Base-by-base conservation (phyloP, 202 grass and related monocot genomes). In the Schoenoplectus triqueter region DNA sequence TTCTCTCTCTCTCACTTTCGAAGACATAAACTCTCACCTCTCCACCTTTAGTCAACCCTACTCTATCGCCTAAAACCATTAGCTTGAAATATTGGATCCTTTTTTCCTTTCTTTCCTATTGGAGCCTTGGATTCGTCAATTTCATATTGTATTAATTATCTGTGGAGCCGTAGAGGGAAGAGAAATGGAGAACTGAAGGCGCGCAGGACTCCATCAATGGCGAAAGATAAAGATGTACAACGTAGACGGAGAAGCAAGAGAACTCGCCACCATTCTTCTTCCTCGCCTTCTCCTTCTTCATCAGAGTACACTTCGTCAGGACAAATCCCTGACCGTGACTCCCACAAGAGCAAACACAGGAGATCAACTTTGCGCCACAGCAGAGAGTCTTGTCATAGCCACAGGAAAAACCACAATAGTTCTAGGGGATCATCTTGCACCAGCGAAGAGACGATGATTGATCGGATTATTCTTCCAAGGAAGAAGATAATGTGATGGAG, bases 181-280 rank as follows among this genome's bases (percentile, higher is more conserved):
- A 6, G 45, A 64, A 64, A 7, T 1, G 3, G 47, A 52, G 5
- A 15, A 61, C 14, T 14, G n/a, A 6, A 66, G 64, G 21, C 64
- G 5, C 4, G 2, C 55, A 62, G 77, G 45, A 19, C 19, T 67
- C 60, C 56, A 49, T 44, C 64, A 69, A 82, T 83, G 80, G 80
- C 80, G 47, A 83, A 60, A 14, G 54, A 57, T 8, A 91, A 87
- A 66, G 88, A 84, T 78, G 73, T 83, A 81, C 78, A 82, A 44
- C 69, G 80, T 56, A 85, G 89, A 69, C 84, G 92, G 72, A 68
- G 51, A 85, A 86, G 85, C 75, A 93, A 86, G 87, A 87, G 86
- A 64, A 87, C 85, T 41, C 73, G 85, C 39, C 3, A 75, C 52
- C 81, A 62, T 5, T 66, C 82, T 78, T 10, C 80, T 11, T 84